Evolutionary conservation across 106 monocot species (phyloP).

Genomic region (Dendrobium nobile): DNA sequence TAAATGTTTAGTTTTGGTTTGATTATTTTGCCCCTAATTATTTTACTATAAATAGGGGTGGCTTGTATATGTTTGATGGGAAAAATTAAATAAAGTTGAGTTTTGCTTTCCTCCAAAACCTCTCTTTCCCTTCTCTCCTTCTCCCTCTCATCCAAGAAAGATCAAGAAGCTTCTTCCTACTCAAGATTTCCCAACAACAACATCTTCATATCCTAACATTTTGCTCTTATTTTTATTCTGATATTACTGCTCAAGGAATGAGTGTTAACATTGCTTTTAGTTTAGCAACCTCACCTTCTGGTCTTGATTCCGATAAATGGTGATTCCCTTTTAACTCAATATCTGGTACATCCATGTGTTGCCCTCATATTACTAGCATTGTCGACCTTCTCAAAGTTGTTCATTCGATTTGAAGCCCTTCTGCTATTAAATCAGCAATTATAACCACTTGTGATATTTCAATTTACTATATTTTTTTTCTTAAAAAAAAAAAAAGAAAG

Average conservation of each 20-base stretch:
- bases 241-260: constrained; percentile 25
- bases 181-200: too few species aligned
- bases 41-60: too few species aligned
- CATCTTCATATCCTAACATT: too few species aligned
- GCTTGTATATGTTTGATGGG: too few species aligned
- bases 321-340: constrained; percentile 35
- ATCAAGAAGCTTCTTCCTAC: too few species aligned
- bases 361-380: constrained; percentile 74
- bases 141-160: too few species aligned
- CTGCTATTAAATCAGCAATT: constrained; percentile 73
- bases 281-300: constrained; percentile 1
- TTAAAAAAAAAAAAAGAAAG: too few species aligned
- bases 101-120: too few species aligned
- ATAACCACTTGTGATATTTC: constrained; percentile 52
- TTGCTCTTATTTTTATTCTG: constrained; percentile 4
- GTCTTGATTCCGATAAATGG: constrained; percentile 18
- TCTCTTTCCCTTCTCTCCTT: too few species aligned
- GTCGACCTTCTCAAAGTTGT: constrained; percentile 52
- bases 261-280: constrained; percentile 21
- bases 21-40: too few species aligned
- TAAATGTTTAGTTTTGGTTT: too few species aligned
- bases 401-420: constrained; percentile 58
- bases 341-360: constrained; percentile 82
- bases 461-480: not conserved
- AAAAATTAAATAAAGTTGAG: too few species aligned